phyloP scores from a whole-genome alignment of 2,329 filamentous ascomycete genomes.

The Nemania abortiva region DNA sequence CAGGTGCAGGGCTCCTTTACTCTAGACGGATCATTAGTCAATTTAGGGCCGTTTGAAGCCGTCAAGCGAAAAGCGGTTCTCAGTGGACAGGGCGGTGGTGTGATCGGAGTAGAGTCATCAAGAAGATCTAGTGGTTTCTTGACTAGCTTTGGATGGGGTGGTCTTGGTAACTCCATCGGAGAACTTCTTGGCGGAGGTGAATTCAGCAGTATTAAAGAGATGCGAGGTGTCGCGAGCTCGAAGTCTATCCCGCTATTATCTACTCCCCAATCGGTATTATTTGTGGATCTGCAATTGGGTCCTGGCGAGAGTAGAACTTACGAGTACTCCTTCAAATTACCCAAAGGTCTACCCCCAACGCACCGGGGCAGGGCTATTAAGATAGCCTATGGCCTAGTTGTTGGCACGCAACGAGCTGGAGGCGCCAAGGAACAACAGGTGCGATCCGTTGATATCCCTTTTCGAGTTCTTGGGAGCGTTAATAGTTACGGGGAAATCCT shows the following conservation, averaged over 20 bases:
- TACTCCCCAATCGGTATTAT: conserved; percentile 94
- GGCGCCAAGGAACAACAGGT: conserved; percentile 84
- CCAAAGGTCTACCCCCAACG: conserved; percentile 88
- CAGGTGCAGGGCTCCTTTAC: conserved; percentile 94
- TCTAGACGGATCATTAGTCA: conserved; percentile 90
- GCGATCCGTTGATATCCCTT: conserved; percentile 91
- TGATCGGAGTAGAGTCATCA: conserved; percentile 80
- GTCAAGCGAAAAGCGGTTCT: conserved; percentile 95
- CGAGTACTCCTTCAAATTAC: conserved; percentile 87
- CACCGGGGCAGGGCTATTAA: conserved; percentile 95
- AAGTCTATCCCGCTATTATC: conserved; percentile 92
- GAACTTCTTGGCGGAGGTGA: conserved; percentile 89
- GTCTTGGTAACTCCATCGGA: conserved; percentile 86
- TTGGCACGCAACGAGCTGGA: conserved; percentile 89
- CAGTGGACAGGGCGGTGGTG: conserved; percentile 86
- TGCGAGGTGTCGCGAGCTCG: conserved; percentile 87
- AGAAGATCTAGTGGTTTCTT: conserved; percentile 85
- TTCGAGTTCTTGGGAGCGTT: conserved; percentile 92
- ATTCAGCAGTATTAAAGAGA: conserved; percentile 93
- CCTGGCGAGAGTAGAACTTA: conserved; percentile 91
- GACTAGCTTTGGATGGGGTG: conserved; percentile 87
- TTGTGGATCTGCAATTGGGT: conserved; percentile 88
- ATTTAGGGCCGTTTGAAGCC: conserved; percentile 90
- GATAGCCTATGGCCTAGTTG: conserved; percentile 88
- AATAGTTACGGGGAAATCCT: conserved; percentile 89